Evolutionary conservation across 495 filamentous ascomycete genomes (phyloP).

Genomic region (Aspergillus homomorphus): DNA sequence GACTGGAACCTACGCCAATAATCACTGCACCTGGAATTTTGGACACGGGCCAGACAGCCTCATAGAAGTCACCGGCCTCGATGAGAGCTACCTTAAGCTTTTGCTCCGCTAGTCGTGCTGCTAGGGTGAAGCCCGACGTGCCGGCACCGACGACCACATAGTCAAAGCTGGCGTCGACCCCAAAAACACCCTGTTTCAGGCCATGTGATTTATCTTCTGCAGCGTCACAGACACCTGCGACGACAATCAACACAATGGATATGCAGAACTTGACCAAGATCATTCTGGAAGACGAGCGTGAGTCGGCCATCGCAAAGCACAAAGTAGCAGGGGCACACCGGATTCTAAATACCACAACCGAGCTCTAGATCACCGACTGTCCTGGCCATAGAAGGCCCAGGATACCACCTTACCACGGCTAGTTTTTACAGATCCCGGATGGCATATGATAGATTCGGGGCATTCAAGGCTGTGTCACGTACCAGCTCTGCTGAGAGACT

Average conservation of each 20-base stretch:
- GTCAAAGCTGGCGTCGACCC: constrained; percentile 33
- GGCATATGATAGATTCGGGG: too few species aligned
- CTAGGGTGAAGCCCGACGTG: constrained; percentile 49
- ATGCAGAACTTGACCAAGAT: not conserved
- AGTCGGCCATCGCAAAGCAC: too few species aligned
- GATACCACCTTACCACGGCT: too few species aligned
- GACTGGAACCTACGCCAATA: not conserved
- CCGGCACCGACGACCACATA: constrained; percentile 57
- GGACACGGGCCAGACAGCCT: constrained; percentile 33
- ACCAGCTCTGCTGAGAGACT: too few species aligned
- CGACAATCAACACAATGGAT: not conserved
- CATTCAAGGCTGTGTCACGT: too few species aligned
- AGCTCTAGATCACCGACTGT: too few species aligned
- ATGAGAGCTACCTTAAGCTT: constrained; percentile 44
- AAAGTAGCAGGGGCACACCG: too few species aligned
- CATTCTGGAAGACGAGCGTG: not conserved
- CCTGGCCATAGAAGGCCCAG: too few species aligned
- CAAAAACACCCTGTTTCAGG: not conserved
- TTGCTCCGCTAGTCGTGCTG: constrained; percentile 43
- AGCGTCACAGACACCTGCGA: not conserved
- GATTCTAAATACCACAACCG: too few species aligned
- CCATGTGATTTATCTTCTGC: not conserved
- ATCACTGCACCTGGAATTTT: constrained; percentile 35
- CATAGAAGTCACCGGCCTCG: constrained; percentile 57
- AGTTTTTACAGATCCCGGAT: too few species aligned